phyloP scores from a whole-genome alignment of 2,329 filamentous ascomycete species.

The Claviceps quebecensis region DNA sequence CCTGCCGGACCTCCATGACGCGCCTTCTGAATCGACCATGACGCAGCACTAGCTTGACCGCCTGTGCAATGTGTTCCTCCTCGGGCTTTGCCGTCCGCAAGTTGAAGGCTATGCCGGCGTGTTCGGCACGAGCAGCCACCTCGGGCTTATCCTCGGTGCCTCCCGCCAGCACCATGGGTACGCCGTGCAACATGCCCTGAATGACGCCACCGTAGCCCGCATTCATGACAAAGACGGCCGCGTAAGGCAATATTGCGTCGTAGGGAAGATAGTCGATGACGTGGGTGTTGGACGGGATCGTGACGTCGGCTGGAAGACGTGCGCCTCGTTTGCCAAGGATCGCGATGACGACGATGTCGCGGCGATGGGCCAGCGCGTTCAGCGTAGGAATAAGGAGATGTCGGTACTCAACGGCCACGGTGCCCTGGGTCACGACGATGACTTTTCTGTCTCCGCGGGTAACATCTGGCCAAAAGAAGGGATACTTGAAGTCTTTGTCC shows the following conservation, averaged over 20 bases:
- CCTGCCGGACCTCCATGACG: conserved; percentile 16
- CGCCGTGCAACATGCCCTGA: conserved; percentile 29
- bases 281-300: conserved; percentile 26
- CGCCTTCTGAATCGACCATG: conserved; percentile 17
- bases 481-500: background rate
- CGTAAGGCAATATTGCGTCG: conserved; percentile 28
- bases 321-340: conserved; percentile 16
- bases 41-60: conserved; percentile 17
- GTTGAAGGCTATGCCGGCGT: conserved; percentile 30
- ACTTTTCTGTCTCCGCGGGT: conserved; percentile 21
- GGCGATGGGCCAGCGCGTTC: conserved; percentile 23
- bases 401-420: conserved; percentile 22
- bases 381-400: conserved; percentile 33
- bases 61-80: conserved; percentile 14
- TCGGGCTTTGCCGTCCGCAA: conserved; percentile 22
- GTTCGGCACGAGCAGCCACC: conserved; percentile 26
- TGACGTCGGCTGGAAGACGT: conserved; percentile 11
- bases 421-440: conserved; percentile 34
- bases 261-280: conserved; percentile 35
- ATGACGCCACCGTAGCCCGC: conserved; percentile 34
- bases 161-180: conserved; percentile 33
- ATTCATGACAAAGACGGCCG: conserved; percentile 32
- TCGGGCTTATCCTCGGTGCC: conserved; percentile 27
- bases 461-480: conserved; percentile 1
- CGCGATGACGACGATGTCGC: conserved; percentile 23